Evolutionary conservation across 192 early-diverging fungal species (phyloP), one percentile per base, ranked within the genome.

Genomic region (Linnemannia hyalina): DNA sequence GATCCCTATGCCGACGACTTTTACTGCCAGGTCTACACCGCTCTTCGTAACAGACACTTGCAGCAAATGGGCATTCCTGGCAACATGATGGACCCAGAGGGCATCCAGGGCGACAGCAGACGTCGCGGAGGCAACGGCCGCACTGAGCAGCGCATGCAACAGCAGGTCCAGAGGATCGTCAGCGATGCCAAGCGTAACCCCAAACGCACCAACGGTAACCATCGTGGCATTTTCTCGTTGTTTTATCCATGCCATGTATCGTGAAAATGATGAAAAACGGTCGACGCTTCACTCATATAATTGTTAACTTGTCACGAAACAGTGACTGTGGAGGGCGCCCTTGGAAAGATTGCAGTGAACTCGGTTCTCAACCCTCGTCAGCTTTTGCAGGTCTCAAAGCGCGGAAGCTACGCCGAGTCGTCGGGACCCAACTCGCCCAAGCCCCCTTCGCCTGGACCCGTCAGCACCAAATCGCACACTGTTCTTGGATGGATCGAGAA

Each of bases 151-250:
- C 82, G 91, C 44, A 97, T 99, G 96, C 97, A 99, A 77, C 95
- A 97, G 86, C 98, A 99, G 76, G 96, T 99, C 73, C 96, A 98
- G 89, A 95, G 97, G 38, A 95, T 99, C 79, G 98, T 99, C 77
- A 97, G 97, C 80, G 94, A 96, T 74, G 95, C 97, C 54, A 97
- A 95, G 82, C 91, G 94, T 60, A 95, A 95, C 78, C 96, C 96
- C 52, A 98, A 97, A 75, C 93, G 94, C 41, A 94, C 94, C n/a
- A 92, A 94, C 47, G 88, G 93, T 96, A 90, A 84, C 83, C 82
- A n/a, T 8, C 32, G 29, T 22, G 13, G 29, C 40, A 23, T 80
- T 41, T 18, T 82, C 40, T 32, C 1, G 15, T 70, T 29, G 13
- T 73, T 40, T 70, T 42, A 20, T 52, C 18, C 18, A 36, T 38